Evolutionary conservation across 345 rosid species (phyloP).

Genomic region (Hevea brasiliensis): DNA sequence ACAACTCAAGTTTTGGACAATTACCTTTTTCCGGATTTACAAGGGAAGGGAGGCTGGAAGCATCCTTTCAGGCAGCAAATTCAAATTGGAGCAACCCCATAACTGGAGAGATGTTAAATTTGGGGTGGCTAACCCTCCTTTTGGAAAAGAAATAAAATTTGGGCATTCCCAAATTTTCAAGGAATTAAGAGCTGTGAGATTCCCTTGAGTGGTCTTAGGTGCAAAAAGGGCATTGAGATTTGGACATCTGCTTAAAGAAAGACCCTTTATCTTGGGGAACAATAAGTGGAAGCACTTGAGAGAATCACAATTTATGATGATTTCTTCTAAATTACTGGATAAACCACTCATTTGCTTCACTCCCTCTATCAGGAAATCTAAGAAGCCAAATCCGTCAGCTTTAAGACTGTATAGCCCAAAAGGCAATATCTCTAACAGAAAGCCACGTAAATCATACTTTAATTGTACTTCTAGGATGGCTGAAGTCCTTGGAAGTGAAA

Average conservation of each 20-base stretch:
- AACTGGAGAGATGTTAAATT: background rate
- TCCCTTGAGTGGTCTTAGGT: background rate
- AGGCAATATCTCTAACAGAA: background rate
- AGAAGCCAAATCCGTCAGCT: background rate
- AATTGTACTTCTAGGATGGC: background rate
- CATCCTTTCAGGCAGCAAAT: background rate
- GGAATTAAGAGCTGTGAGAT: background rate
- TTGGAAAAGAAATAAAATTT: background rate
- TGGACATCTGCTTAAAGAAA: slow-evolving; percentile 1
- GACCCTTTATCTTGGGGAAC: background rate
- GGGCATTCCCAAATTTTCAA: background rate
- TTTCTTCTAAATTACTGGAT: slow-evolving; percentile 1
- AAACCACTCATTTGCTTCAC: background rate
- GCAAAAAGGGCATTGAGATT: background rate
- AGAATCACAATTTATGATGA: background rate
- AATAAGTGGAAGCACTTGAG: background rate
- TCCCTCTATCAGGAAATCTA: background rate
- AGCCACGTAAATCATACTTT: background rate
- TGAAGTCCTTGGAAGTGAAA: background rate
- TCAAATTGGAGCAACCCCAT: background rate
- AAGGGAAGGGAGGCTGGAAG: background rate
- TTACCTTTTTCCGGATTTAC: background rate
- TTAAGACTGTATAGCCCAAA: background rate
- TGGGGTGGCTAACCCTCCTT: background rate
- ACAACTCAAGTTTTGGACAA: background rate